These are phyloP conservation scores for Cymbidium sinense DNA, from an alignment of 106 monocot genomes.

Conservation along the genomic window DNA sequence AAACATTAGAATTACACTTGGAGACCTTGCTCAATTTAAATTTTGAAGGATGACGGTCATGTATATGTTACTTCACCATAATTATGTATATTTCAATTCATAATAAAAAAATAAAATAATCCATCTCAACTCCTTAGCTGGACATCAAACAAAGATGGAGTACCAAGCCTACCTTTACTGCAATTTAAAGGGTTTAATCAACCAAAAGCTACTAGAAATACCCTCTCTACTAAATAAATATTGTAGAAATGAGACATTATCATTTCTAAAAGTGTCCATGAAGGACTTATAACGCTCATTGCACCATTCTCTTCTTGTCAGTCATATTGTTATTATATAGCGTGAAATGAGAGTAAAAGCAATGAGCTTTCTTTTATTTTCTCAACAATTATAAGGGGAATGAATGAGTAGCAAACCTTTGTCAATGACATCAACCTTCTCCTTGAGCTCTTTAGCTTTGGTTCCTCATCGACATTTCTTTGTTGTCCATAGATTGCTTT, in stretches of 20 bases:
- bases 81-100: neutral
- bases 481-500: constrained; percentile 60
- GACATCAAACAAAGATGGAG: neutral
- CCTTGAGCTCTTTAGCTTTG: constrained; percentile 44
- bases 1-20: neutral
- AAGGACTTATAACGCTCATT: neutral
- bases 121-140: neutral
- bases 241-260: neutral
- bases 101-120: neutral
- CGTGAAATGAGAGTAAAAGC: neutral
- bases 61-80: too few species aligned
- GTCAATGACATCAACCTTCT: constrained; percentile 38
- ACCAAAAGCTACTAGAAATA: constrained; percentile 1
- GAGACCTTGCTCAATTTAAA: neutral
- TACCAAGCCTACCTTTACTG: neutral
- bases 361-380: neutral
- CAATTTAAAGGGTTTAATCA: neutral
- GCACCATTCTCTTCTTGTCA: neutral
- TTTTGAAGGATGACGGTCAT: neutral
- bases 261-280: neutral
- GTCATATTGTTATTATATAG: neutral
- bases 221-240: neutral
- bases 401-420: constrained; percentile 39
- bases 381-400: neutral
- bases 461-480: constrained; percentile 52